Conservation (phyloP, 164 flowering plant genomes). For the Vitis riparia region DNA sequence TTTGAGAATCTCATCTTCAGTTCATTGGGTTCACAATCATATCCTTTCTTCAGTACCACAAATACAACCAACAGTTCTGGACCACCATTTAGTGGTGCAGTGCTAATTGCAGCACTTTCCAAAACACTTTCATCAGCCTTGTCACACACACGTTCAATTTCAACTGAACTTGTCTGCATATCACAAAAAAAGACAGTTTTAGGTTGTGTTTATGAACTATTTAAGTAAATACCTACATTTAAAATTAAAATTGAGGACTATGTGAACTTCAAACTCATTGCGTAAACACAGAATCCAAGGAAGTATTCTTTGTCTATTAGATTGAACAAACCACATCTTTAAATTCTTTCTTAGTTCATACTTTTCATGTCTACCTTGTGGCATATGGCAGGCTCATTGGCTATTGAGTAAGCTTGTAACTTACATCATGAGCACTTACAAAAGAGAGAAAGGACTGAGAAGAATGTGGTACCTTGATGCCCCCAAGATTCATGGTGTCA, state of each 20-base stretch:
- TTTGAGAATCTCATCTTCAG: constrained; percentile 63
- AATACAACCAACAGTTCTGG: constrained; percentile 75
- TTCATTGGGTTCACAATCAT: constrained; percentile 31
- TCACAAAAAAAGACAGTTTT: too few relatives aligned
- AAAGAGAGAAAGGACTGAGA: neutral
- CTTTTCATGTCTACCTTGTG: too few relatives aligned
- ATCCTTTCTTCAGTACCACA: constrained; percentile 70
- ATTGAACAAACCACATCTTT: too few relatives aligned
- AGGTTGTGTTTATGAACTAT: too few relatives aligned
- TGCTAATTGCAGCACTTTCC: constrained; percentile 86
- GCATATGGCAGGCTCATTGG: too few relatives aligned
- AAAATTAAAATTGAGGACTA: neutral
- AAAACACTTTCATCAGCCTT: constrained; percentile 56
- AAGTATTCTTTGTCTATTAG: too few relatives aligned
- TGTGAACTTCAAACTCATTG: too few relatives aligned
- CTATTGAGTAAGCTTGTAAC: neutral
- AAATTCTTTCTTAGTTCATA: too few relatives aligned
- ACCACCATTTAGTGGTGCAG: constrained; percentile 65
- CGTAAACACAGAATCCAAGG: neutral
- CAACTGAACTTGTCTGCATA: constrained; percentile 87
- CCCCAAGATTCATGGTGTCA: constrained; percentile 99
- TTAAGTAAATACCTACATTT: neutral
- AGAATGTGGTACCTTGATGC: constrained; percentile 69
- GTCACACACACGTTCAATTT: constrained; percentile 90
- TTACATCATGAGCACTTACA: neutral